phyloP scores from a whole-genome alignment of 345 rosid genomes.

The Populus tremula region DNA sequence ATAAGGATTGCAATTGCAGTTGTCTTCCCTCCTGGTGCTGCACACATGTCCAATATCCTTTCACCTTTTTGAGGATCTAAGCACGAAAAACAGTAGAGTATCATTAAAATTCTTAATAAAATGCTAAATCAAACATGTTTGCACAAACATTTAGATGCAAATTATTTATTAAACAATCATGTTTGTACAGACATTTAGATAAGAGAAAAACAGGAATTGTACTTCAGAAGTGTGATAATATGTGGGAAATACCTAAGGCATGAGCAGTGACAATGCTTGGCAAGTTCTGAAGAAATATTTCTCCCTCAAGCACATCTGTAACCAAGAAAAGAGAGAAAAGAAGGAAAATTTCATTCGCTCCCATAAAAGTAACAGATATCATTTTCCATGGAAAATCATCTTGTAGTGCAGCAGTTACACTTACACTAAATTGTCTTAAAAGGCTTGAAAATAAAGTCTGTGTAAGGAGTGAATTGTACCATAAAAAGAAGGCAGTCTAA shows the following conservation, averaged over 20 bases:
- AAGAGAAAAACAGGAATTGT: background rate
- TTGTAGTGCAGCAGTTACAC: background rate
- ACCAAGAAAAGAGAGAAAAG: background rate
- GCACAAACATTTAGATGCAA: background rate
- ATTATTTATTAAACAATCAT: no score
- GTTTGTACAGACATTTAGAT: no score
- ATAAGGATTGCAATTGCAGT: slow-evolving; percentile 87
- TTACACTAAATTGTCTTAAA: no score
- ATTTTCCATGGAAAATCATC: background rate
- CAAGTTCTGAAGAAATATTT: slow-evolving; percentile 93
- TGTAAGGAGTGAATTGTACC: slow-evolving; percentile 42
- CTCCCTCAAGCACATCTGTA: slow-evolving; percentile 86
- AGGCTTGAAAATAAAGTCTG: background rate
- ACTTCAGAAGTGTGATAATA: background rate
- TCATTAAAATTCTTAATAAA: background rate
- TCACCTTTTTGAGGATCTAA: slow-evolving; percentile 96
- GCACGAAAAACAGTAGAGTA: slow-evolving; percentile 3
- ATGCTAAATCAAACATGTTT: background rate
- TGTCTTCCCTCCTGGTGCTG: slow-evolving; percentile 99
- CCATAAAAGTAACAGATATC: slow-evolving; percentile 5
- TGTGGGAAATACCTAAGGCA: slow-evolving; percentile 60
- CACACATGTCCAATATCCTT: slow-evolving; percentile 93
- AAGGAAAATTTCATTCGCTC: background rate
- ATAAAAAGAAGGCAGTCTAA: slow-evolving; percentile 72
- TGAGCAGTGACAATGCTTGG: slow-evolving; percentile 90